Evolutionary conservation across 768 basidiomycete genomes (phyloP), one percentile per base, ranked within the genome.

Genomic region (Russula brevipes): DNA sequence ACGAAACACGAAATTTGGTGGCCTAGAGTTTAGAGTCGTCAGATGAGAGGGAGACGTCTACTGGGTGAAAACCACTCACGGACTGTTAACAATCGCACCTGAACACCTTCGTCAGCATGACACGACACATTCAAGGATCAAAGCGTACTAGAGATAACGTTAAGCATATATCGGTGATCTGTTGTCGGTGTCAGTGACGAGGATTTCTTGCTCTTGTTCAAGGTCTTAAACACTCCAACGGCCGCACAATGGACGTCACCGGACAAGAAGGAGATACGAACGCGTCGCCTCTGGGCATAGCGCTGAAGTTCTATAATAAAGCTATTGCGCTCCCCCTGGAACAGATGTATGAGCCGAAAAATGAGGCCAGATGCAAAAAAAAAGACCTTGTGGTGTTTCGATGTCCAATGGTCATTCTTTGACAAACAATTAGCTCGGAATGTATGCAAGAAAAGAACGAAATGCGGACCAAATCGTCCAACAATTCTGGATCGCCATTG

Each of bases 51-150:
- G 41, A 45, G 46, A 24, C 19, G 10, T 1, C 39, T 1, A 5
- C 16, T 12, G 10, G 14, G 17, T 10, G 19, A 31, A 6, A 63
- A 38, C 8, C 24, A 78, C 89, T 71, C 70, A 88, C 88, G 96
- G 94, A 5, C 95, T 97, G 71, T 97, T 96, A 52, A 99, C 96
- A 66, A 99, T 98, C 12, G 96, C 96, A 69, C 85, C 85, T 86
- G 56, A 46, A 65, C 45, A 19, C 67, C 39, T n/a, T 30, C 24
- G 63, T 64, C 38, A 59, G 39, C 41, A 59, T 44, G n/a, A 36
- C 54, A 35, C 30, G 52, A 57, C 5, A 55, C 52, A 38, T 19
- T 38, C 45, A 9, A 31, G 61, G 61, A 42, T 19, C 36, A 14
- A 42, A 16, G 76, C 83, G 65, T 68, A 87, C 91, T 93, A 5